Conservation (phyloP, 2,329 filamentous ascomycete species). For the Nakataea oryzae region DNA sequence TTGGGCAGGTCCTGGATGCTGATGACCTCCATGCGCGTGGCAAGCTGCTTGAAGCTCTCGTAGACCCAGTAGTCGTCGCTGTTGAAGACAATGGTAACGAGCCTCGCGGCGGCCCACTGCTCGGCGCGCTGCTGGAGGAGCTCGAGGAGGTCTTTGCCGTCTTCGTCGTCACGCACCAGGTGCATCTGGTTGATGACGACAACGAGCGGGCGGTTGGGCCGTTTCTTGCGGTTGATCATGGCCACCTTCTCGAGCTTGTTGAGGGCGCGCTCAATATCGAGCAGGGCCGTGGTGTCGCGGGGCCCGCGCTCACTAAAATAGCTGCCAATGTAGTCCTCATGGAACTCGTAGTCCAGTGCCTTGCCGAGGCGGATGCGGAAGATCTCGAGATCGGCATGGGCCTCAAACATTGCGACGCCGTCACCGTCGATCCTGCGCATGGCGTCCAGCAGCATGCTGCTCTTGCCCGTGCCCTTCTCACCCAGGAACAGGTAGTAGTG, state of each 20-base stretch:
- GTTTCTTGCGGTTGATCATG: constrained; percentile 50
- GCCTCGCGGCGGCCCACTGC: constrained; percentile 85
- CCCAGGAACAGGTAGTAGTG: constrained; percentile 90
- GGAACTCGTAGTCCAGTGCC: constrained; percentile 89
- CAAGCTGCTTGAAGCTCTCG: constrained; percentile 83
- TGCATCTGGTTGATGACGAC: constrained; percentile 93
- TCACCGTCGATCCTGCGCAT: constrained; percentile 90
- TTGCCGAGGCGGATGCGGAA: constrained; percentile 89
- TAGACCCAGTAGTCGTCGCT: constrained; percentile 99
- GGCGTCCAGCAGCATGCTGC: constrained; percentile 86
- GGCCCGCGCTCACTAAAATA: constrained; percentile 93
- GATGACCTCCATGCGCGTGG: constrained; percentile 90
- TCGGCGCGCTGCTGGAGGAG: constrained; percentile 92
- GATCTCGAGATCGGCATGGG: constrained; percentile 89
- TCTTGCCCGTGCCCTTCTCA: constrained; percentile 95
- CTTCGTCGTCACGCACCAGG: constrained; percentile 80
- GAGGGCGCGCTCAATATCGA: constrained; percentile 92
- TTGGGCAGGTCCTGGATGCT: constrained; percentile 78
- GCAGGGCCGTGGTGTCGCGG: constrained; percentile 77
- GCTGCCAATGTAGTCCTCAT: constrained; percentile 95
- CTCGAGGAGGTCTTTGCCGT: constrained; percentile 87
- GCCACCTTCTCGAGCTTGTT: constrained; percentile 98
- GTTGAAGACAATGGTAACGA: constrained; percentile 91
- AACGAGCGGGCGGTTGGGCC: constrained; percentile 60
- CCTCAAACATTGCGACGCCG: constrained; percentile 90